These are phyloP conservation scores for Podosphaera leucotricha DNA, from an alignment of 2,329 filamentous ascomycete species.

Conservation along the genomic window DNA sequence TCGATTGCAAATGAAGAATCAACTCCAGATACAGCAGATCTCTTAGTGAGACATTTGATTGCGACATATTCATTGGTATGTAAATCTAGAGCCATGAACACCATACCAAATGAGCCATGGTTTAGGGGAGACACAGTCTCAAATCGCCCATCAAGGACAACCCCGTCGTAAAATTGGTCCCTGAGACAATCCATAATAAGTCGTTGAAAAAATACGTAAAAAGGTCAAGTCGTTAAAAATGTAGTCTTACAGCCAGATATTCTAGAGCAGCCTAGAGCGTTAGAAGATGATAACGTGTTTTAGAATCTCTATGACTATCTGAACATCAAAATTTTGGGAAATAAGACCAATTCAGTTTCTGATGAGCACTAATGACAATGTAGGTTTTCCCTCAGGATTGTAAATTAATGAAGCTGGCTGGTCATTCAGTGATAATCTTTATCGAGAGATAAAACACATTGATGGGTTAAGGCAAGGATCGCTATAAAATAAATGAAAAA, in stretches of 20 bases:
- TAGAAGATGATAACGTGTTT: not conserved
- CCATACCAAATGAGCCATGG: constrained; percentile 96
- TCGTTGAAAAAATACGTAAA: constrained; percentile 4
- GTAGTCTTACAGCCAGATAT: not conserved
- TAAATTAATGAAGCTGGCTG: not conserved
- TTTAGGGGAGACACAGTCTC: constrained; percentile 84
- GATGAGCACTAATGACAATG: not conserved
- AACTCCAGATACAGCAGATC: constrained; percentile 30
- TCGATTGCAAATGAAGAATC: constrained; percentile 46
- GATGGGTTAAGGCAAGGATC: not conserved
- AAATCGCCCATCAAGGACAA: constrained; percentile 72
- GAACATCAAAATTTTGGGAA: not conserved
- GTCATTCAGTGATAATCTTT: not conserved
- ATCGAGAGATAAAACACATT: not conserved
- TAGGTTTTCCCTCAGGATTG: not conserved
- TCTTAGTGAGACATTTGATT: constrained; percentile 90
- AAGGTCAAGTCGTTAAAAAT: not conserved
- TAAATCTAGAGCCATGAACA: constrained; percentile 74
- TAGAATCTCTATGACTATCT: not conserved
- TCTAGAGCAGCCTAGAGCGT: not conserved
- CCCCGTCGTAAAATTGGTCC: constrained; percentile 55
- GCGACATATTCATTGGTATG: constrained; percentile 60
- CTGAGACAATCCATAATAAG: constrained; percentile 58
- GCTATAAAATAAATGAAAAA: not conserved
- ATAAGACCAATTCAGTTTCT: not conserved